A percentile compares a stretch with the other conserved stretches of the same genome.
Evolutionary conservation across 2,329 filamentous ascomycete species (phyloP).

Genomic region (Rutstroemia sp.): DNA sequence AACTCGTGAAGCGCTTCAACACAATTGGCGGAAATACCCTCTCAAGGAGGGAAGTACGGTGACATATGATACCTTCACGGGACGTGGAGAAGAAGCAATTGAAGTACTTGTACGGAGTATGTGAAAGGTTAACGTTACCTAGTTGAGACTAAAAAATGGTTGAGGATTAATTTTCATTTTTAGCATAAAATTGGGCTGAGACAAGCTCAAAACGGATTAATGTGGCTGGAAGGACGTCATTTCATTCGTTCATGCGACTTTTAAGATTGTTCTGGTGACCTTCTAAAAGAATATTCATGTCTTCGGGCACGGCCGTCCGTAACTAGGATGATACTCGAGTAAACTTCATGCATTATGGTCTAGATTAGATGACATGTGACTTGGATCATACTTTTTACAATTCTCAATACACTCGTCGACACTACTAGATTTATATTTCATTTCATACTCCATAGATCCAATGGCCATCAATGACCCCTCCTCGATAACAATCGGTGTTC

Average conservation of each 20-base stretch:
- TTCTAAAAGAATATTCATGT: too few species aligned
- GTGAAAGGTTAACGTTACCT: background rate
- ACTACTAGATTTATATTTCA: background rate
- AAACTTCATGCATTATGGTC: too few species aligned
- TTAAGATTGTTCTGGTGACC: slow-evolving; percentile 5
- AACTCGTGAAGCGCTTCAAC: too few species aligned
- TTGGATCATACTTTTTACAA: background rate
- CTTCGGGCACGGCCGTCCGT: too few species aligned
- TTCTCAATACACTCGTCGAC: background rate
- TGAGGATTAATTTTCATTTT: slow-evolving; percentile 5
- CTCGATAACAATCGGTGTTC: slow-evolving; percentile 47
- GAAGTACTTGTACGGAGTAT: background rate
- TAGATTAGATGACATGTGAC: too few species aligned
- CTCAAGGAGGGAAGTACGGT: slow-evolving; percentile 22
- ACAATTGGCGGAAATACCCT: slow-evolving; percentile 16
- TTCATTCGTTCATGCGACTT: background rate
- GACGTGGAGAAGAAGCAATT: slow-evolving; percentile 8
- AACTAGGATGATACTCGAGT: too few species aligned
- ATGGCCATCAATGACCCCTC: too few species aligned
- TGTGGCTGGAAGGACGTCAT: too few species aligned
- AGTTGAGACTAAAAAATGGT: background rate
- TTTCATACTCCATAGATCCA: background rate
- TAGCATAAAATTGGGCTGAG: background rate
- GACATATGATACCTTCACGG: slow-evolving; percentile 16
- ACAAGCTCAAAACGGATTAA: background rate